These are phyloP conservation scores for Cunninghamia lanceolata DNA, from an alignment of 75 land plant species.

Conservation along the genomic window DNA sequence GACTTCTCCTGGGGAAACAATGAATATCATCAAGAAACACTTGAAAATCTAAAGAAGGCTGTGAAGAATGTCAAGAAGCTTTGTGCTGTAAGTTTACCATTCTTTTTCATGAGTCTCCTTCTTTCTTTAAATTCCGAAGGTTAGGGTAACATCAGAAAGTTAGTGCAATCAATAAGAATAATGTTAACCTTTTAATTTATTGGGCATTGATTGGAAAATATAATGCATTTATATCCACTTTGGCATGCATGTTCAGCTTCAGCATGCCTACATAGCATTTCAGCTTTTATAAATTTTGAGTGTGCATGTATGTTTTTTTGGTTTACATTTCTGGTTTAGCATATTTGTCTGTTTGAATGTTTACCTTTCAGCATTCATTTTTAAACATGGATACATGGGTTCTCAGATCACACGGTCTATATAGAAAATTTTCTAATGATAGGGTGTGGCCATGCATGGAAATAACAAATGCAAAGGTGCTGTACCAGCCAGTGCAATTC, in stretches of 20 bases:
- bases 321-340: not conserved
- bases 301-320: not conserved
- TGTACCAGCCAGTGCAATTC: not conserved
- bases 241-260: not conserved
- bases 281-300: not conserved
- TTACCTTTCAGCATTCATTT: not conserved
- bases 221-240: not conserved
- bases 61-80: conserved; percentile 50
- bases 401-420: not conserved
- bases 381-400: not conserved
- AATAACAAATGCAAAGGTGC: not conserved
- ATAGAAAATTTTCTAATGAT: not conserved
- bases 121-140: not conserved
- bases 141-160: not conserved
- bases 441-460: not conserved
- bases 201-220: not conserved
- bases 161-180: not conserved
- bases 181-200: not conserved
- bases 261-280: not conserved
- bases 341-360: not conserved
- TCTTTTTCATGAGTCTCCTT: not conserved
- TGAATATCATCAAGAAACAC: conserved; percentile 68
- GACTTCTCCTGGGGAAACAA: conserved; percentile 64
- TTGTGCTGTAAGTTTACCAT: conserved; percentile 47
- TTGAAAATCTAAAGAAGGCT: conserved; percentile 61